Base-by-base conservation (phyloP, 2,329 filamentous ascomycete species). In the Botryosphaeria dothidea region DNA sequence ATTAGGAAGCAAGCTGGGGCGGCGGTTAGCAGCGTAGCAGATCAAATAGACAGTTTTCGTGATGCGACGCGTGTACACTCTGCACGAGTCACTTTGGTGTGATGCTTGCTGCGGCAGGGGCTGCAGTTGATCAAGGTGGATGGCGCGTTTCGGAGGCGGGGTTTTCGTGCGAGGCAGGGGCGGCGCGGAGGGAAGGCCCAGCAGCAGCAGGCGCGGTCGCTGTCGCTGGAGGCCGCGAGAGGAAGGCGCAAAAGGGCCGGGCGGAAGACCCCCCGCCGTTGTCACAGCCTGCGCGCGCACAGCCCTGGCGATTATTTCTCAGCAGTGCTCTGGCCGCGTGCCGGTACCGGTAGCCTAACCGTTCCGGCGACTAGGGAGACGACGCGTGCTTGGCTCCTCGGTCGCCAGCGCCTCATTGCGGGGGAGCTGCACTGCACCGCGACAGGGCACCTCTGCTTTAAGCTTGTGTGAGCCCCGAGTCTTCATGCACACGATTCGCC, bases 1-100 rank as follows among this genome's bases (percentile, higher is more conserved):
- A 76, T 62, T 77, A 64, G 62, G 62, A 19, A 8, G 13, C n/a
- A n/a, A n/a, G n/a, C n/a, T n/a, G 48, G 19, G n/a, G 34, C 2
- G 41, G 38, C 38, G 9, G 38, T 41, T 5, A 11, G 31, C 11
- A 34, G 31, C 6, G 38, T 43, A 23, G 38, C 17, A 34, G 21
- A 54, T 54, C 11, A 27, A 45, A 23, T 41, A 41, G 38, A 41
- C 38, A 41, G 15, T 34, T 34, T 34, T 34, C 31, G n/a, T n/a
- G 17, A 41, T 41, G 38, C 15, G 36, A 41, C 36, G 36, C 36
- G 36, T 41, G 36, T 41, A 13, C 36, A 9, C 8, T 5, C 36
- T 41, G 36, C 38, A 41, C 38, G 11, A 19, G 38, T 3, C 9
- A 41, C 38, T 41, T 13, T 41, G 38, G 1, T 41, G 38, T n/a